Percentiles rank a stretch among this genome's conserved stretches.
These are phyloP conservation scores for Fusarium pseudograminearum DNA, from an alignment of 2,329 filamentous ascomycete species.

Conservation along the genomic window DNA sequence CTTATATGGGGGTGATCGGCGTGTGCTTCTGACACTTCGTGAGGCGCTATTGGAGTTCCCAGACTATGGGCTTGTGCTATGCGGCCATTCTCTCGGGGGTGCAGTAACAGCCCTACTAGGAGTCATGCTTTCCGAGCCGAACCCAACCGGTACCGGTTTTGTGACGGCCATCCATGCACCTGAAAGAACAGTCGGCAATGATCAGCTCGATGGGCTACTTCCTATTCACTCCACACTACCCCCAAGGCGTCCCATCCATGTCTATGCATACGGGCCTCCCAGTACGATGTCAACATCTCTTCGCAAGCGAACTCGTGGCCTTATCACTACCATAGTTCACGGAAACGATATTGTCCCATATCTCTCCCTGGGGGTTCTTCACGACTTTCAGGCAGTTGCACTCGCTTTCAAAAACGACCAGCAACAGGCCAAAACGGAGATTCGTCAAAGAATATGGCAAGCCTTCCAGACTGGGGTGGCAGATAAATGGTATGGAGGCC, in stretches of 20 bases:
- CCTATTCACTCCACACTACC: slow-evolving; percentile 66
- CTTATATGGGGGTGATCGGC: slow-evolving; percentile 74
- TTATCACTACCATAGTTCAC: slow-evolving; percentile 81
- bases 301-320: slow-evolving; percentile 75
- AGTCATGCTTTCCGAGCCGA: slow-evolving; percentile 76
- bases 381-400: slow-evolving; percentile 79
- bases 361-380: slow-evolving; percentile 78
- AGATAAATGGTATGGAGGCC: slow-evolving; percentile 69
- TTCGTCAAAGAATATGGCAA: slow-evolving; percentile 74
- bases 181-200: slow-evolving; percentile 54
- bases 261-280: slow-evolving; percentile 82
- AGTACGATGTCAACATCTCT: slow-evolving; percentile 78
- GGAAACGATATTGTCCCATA: slow-evolving; percentile 80
- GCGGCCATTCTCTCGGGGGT: slow-evolving; percentile 76
- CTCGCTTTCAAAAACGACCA: slow-evolving; percentile 80
- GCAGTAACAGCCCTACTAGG: slow-evolving; percentile 77
- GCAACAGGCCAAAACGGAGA: slow-evolving; percentile 73
- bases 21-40: slow-evolving; percentile 74
- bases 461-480: slow-evolving; percentile 71
- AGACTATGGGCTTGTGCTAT: slow-evolving; percentile 77
- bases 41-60: slow-evolving; percentile 74
- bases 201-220: slow-evolving; percentile 45
- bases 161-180: slow-evolving; percentile 68
- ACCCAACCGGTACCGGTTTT: slow-evolving; percentile 67
- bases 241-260: slow-evolving; percentile 77